Conservation (phyloP, 2,329 filamentous ascomycete species). For the Aspergillus viridinutans region DNA sequence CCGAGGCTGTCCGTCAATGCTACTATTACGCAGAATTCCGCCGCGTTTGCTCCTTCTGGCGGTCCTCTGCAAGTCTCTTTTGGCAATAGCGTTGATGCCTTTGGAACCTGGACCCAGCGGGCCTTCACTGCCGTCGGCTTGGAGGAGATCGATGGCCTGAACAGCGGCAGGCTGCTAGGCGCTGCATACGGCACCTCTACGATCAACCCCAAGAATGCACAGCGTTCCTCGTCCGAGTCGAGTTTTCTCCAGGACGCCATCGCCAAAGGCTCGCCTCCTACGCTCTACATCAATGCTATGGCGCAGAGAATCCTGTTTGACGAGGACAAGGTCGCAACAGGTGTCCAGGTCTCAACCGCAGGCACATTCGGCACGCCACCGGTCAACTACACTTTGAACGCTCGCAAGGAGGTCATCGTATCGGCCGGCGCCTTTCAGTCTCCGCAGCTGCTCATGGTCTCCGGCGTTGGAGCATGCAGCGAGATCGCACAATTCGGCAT, state of each 20-base stretch:
- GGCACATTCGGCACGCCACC: constrained; percentile 12
- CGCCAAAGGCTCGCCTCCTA: constrained; percentile 21
- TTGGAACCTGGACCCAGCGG: constrained; percentile 24
- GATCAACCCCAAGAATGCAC: constrained; percentile 24
- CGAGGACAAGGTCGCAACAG: constrained; percentile 22
- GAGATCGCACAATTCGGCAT: constrained; percentile 16
- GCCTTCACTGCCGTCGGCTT: constrained; percentile 27
- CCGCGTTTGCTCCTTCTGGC: constrained; percentile 14
- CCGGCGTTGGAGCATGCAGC: constrained; percentile 14
- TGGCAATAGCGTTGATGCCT: constrained; percentile 22
- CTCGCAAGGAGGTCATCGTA: constrained; percentile 14
- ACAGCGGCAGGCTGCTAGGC: constrained; percentile 22
- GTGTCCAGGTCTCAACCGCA: constrained; percentile 11
- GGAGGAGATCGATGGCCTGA: constrained; percentile 22
- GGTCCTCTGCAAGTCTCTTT: constrained; percentile 33
- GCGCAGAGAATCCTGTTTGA: constrained; percentile 36
- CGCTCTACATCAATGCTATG: constrained; percentile 30
- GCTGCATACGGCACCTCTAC: constrained; percentile 26
- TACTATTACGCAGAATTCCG: constrained; percentile 18
- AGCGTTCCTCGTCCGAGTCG: constrained; percentile 16
- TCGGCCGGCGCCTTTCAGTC: constrained; percentile 11
- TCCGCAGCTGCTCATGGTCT: constrained; percentile 14
- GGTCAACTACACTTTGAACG: constrained; percentile 13
- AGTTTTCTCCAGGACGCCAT: constrained; percentile 23
- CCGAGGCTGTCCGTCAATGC: constrained; percentile 18